Evolutionary conservation across 371 early-diverging fungal species (phyloP), one percentile per base, ranked within the genome.

Genomic region (Lichtheimia corymbifera): DNA sequence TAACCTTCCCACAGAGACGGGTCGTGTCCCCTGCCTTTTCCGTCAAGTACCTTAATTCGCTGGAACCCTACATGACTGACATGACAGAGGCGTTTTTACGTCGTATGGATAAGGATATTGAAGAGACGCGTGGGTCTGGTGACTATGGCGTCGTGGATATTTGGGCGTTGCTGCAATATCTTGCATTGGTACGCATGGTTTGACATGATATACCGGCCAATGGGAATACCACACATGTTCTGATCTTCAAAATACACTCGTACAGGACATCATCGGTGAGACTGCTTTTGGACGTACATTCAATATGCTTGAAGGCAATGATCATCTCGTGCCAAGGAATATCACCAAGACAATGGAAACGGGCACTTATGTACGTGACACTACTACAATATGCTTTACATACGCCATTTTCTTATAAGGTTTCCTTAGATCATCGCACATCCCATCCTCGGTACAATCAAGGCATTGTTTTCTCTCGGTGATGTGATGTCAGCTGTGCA

Each of bases 1-100:
- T 20, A 4, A 28, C 15, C 27, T 43, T n/a, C 6, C 6, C 27
- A 28, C 41, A 76, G 76, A 65, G 76, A 70, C 75, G 74, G 20
- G 61, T 77, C 11, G 55, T 79, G 25, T 66, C 79, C 4, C 82
- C 77, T 13, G 82, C 82, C 1, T 81, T 81, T 49, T 73, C 77
- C 0, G 50, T 74, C 24, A 67, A 67, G 9, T 79, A 79, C 47
- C 69, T 81, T 9, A 65, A 59, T 12, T 70, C 79, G 2, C 59
- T 81, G 2, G 79, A 81, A 49, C 71, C 66, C 0, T 67, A 66
- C 20, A 72, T 81, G 70, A 35, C 41, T 6, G 18, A 50, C 0
- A 59, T 60, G 7, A 66, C 66, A 3, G 28, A 66, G 6, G 45
- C 47, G 1, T 55, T 80, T 20, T n/a, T 77, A 0, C 30, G 47